Evolutionary conservation across 2,329 filamentous ascomycete genomes (phyloP), one percentile per base, ranked within the genome.

Genomic region (Plenodomus tracheiphilus): DNA sequence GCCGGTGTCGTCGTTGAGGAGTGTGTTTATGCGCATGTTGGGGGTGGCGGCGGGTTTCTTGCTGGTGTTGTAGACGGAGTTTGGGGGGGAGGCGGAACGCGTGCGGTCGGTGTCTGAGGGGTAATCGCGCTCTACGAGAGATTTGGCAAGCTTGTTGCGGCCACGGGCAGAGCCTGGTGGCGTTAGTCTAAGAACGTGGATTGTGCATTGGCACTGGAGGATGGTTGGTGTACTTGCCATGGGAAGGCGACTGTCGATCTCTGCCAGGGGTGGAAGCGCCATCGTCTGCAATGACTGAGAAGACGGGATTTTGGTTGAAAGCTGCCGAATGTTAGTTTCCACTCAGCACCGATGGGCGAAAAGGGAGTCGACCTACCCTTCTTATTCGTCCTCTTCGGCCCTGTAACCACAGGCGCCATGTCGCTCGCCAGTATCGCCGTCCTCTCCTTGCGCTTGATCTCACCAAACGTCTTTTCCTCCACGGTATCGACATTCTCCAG

Each of bases 401-500:
- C 77, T 7, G 77, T 79, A 58, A 79, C 84, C 5, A 87, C 77
- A 48, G 86, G 87, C 21, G 83, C 84, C 68, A 88, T 86, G 62
- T 92, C 89, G 62, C 85, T 86, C 54, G 87, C 86, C 42, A 92
- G 81, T 55, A 92, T 92, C 61, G 75, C 66, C 58, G 85, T 86
- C 43, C 88, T 80, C 70, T 90, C 88, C 64, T 84, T 85, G 72
- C 88, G 84, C 75, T 91, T 92, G 58, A 82, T 79, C 55, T 84
- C 79, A 21, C 88, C 88, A 73, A 89, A 92, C 2, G 82, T 80
- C 47, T 84, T 74, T 72, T 92, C 88, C 47, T 85, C 83, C 15
- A 77, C 75, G 0, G 87, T 85, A 65, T 94, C 89, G 3, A 90
- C 82, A 61, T 94, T 94, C 72, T 94, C 89, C 20, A 74, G 60